These are phyloP conservation scores for Aureobasidium sp. DNA, from an alignment of 2,329 filamentous ascomycete genomes.

Conservation along the genomic window DNA sequence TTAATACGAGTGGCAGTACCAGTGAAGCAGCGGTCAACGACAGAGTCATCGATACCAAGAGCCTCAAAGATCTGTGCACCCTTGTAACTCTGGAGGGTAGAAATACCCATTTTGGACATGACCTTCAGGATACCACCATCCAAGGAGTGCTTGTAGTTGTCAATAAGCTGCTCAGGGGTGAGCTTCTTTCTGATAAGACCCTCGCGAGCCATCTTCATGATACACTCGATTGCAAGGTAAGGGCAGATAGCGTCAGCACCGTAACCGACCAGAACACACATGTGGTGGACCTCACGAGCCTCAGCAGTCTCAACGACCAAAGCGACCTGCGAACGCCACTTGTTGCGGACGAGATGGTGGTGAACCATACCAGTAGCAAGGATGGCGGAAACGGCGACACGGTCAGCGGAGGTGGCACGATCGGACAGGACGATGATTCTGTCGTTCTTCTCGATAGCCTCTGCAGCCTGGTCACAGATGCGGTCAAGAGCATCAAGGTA, in stretches of 20 bases:
- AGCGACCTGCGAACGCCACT: conserved; percentile 85
- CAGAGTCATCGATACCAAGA: conserved; percentile 82
- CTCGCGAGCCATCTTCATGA: conserved; percentile 92
- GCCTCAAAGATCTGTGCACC: conserved; percentile 97
- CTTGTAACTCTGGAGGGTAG: conserved; percentile 92
- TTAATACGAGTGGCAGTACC: conserved; percentile 92
- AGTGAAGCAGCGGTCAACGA: conserved; percentile 90
- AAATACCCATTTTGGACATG: conserved; percentile 99
- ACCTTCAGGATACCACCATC: conserved; percentile 96
- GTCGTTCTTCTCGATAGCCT: conserved; percentile 75
- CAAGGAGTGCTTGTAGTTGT: conserved; percentile 94
- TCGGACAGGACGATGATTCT: conserved; percentile 87
- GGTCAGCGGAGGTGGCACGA: conserved; percentile 72
- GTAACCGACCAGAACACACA: conserved; percentile 96
- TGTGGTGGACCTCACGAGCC: conserved; percentile 94
- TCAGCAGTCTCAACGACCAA: conserved; percentile 88
- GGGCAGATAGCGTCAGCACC: conserved; percentile 92
- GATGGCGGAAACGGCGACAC: conserved; percentile 77
- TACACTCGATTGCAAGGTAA: conserved; percentile 92
- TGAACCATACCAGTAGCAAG: conserved; percentile 90
- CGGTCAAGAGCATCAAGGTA: conserved; percentile 82
- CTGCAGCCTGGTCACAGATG: conserved; percentile 78
- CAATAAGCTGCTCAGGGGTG: conserved; percentile 71
- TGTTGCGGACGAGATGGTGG: conserved; percentile 90
- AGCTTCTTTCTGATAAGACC: conserved; percentile 87